phyloP scores from a whole-genome alignment of 768 basidiomycete species.

The Termitomyces sp. region DNA sequence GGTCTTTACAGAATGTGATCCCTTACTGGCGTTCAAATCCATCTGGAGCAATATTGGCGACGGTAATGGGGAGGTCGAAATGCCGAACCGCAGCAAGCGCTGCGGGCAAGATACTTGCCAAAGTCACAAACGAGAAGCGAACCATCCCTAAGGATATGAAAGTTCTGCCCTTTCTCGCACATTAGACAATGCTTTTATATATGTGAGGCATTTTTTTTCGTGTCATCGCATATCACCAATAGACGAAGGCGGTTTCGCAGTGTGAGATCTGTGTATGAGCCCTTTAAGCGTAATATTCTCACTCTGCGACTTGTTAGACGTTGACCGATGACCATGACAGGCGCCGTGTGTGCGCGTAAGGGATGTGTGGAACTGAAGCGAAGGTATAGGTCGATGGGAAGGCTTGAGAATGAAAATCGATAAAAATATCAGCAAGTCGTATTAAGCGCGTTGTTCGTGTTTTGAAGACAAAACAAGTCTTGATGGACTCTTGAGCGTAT shows the following conservation, averaged over 20 bases:
- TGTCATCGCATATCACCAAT: conserved; percentile 10
- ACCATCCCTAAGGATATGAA: conserved; percentile 11
- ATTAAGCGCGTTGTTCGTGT: conserved; percentile 10
- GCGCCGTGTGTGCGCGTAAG: conserved; percentile 1
- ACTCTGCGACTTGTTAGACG: conserved; percentile 1
- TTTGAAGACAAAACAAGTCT: neutral
- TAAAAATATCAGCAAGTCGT: conserved; percentile 18
- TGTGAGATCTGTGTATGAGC: conserved; percentile 8
- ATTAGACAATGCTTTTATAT: conserved; percentile 9
- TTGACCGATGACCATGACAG: neutral
- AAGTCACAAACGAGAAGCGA: conserved; percentile 11
- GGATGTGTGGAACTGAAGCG: neutral
- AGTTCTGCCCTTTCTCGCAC: neutral
- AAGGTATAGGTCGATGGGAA: conserved; percentile 2
- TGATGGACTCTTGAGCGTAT: neutral
- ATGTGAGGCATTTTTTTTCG: conserved; percentile 15
- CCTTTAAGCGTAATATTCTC: conserved; percentile 5
- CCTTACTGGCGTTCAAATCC: conserved; percentile 16
- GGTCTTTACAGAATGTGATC: neutral
- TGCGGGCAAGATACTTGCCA: conserved; percentile 14
- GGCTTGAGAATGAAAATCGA: neutral
- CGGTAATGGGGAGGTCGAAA: conserved; percentile 16
- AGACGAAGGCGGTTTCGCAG: conserved; percentile 9
- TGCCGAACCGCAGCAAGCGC: conserved; percentile 15
- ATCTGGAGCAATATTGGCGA: conserved; percentile 14